Conservation (phyloP, 2,329 filamentous ascomycete species). For the Colletotrichum ledebouriae region DNA sequence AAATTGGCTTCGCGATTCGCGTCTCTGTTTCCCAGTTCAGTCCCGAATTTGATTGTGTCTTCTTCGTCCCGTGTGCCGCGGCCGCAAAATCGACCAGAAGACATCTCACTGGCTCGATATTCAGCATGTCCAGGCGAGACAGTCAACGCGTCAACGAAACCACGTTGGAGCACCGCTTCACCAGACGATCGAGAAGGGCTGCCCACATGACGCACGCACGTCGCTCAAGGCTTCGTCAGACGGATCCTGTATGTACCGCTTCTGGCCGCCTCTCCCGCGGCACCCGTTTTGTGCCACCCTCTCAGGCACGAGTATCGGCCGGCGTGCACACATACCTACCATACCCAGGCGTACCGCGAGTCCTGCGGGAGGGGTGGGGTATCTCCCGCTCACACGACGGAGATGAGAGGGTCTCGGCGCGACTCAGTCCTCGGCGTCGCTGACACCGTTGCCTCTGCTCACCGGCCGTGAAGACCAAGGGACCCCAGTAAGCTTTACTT, state of each 20-base stretch:
- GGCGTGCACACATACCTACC: background rate
- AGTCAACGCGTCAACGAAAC: constrained; percentile 13
- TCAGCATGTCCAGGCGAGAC: constrained; percentile 20
- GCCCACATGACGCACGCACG: constrained; percentile 25
- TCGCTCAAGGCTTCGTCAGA: constrained; percentile 16
- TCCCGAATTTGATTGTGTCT: constrained; percentile 1
- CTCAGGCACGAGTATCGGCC: background rate
- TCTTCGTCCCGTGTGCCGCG: constrained; percentile 27
- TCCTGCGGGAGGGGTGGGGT: constrained; percentile 9
- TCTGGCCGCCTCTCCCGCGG: constrained; percentile 16
- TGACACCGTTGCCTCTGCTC: constrained; percentile 23
- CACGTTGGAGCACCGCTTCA: background rate
- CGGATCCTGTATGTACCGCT: constrained; percentile 5
- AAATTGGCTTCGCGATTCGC: constrained; percentile 23
- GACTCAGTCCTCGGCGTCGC: constrained; percentile 27
- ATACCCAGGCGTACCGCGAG: constrained; percentile 9
- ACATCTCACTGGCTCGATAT: constrained; percentile 35
- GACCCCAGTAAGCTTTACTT: constrained; percentile 40
- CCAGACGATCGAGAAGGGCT: background rate
- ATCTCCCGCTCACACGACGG: constrained; percentile 30
- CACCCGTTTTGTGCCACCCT: background rate
- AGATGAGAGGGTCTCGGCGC: constrained; percentile 33
- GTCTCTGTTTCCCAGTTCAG: constrained; percentile 4
- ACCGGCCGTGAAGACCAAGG: constrained; percentile 28
- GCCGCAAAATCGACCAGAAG: constrained; percentile 2